Percentiles rank a stretch among this genome's conserved stretches.
Evolutionary conservation across 176 grass and related monocot genomes (phyloP).

Genomic region (Poa pratensis): DNA sequence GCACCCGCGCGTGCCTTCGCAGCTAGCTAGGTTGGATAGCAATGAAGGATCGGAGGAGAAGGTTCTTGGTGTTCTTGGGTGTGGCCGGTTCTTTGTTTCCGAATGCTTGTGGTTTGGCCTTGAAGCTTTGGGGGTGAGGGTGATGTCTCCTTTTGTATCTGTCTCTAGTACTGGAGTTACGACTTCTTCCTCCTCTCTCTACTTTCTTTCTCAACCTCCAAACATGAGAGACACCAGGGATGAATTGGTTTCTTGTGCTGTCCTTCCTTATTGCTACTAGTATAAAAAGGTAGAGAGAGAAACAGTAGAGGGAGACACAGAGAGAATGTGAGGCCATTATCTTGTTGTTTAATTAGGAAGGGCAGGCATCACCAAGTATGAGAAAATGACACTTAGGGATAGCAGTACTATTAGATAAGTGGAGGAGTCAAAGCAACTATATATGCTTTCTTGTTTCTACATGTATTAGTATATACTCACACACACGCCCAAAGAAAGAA

Average conservation of each 20-base stretch:
- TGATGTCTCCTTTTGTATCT: slow-evolving; percentile 48
- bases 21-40: not conserved
- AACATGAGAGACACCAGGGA: slow-evolving; percentile 52
- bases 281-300: slow-evolving; percentile 57
- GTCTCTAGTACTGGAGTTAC: slow-evolving; percentile 56
- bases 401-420: slow-evolving; percentile 12
- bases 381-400: slow-evolving; percentile 74
- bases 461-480: not conserved
- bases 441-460: slow-evolving; percentile 51
- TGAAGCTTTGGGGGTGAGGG: slow-evolving; percentile 14
- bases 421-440: slow-evolving; percentile 54
- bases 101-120: slow-evolving; percentile 48
- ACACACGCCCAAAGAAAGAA: not conserved
- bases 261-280: slow-evolving; percentile 60
- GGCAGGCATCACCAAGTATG: slow-evolving; percentile 56
- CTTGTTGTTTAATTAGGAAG: slow-evolving; percentile 39
- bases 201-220: not conserved
- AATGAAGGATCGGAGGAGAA: slow-evolving; percentile 31
- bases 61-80: slow-evolving; percentile 45
- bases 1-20: not conserved
- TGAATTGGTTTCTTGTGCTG: slow-evolving; percentile 74
- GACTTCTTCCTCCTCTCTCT: not conserved
- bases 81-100: slow-evolving; percentile 23
- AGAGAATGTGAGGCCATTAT: slow-evolving; percentile 49
- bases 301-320: not conserved